These are phyloP conservation scores for Psilocybe tampanensis DNA, from an alignment of 768 basidiomycete species.

Conservation along the genomic window DNA sequence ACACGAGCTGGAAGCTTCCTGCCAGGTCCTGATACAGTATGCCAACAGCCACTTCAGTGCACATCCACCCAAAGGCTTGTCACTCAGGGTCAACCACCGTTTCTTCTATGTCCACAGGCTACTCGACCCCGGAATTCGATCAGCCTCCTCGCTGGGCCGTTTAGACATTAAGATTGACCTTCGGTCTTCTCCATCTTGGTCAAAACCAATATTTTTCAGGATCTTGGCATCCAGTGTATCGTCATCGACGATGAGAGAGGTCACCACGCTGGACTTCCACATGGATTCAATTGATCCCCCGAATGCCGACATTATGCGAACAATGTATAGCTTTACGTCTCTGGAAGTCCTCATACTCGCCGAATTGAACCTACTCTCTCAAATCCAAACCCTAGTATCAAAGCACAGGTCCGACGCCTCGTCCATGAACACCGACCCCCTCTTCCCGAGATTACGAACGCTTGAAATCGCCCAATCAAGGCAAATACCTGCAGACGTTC, in stretches of 20 bases:
- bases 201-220: not conserved
- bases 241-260: not conserved
- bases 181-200: not conserved
- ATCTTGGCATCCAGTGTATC: not conserved
- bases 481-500: not conserved
- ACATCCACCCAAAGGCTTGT: not conserved
- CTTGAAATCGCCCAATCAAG: not conserved
- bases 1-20: not conserved
- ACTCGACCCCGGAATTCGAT: no score
- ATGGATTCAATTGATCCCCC: not conserved
- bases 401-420: no score
- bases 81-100: not conserved
- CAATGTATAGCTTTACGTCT: not conserved
- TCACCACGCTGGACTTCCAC: not conserved
- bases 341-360: not conserved
- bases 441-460: not conserved
- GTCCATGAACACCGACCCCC: no score
- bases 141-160: not conserved
- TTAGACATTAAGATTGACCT: not conserved
- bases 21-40: not conserved
- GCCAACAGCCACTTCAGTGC: not conserved
- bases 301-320: not conserved
- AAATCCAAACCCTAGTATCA: not conserved
- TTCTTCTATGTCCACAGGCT: not conserved
- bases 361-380: not conserved